These are phyloP conservation scores for Phylloporus rhodoxanthus DNA, from an alignment of 768 basidiomycete species.

Conservation along the genomic window DNA sequence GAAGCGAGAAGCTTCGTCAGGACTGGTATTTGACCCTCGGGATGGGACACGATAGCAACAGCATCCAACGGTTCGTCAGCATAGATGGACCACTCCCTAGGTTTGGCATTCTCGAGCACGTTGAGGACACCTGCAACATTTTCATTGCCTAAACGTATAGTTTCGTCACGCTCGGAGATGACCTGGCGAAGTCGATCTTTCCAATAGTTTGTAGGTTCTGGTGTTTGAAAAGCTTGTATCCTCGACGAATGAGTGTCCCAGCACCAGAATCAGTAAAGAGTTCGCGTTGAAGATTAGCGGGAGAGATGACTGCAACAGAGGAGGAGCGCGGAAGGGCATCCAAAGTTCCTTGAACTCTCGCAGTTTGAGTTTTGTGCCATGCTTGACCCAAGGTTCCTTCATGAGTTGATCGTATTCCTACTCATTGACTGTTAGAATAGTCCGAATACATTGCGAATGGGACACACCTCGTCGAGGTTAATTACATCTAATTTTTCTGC, in stretches of 20 bases:
- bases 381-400: slow-evolving; percentile 99
- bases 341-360: slow-evolving; percentile 99
- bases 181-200: slow-evolving; percentile 91
- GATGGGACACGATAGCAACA: slow-evolving; percentile 89
- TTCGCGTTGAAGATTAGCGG: slow-evolving; percentile 90
- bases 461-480: slow-evolving; percentile 88
- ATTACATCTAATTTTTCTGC: slow-evolving; percentile 95
- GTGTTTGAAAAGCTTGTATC: slow-evolving; percentile 96
- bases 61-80: slow-evolving; percentile 98
- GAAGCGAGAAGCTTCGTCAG: slow-evolving; percentile 91
- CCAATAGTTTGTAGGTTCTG: slow-evolving; percentile 75
- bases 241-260: slow-evolving; percentile 95
- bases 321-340: slow-evolving; percentile 97
- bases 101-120: slow-evolving; percentile 56
- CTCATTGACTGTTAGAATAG: background rate
- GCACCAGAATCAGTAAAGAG: slow-evolving; percentile 98
- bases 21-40: slow-evolving; percentile 81
- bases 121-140: slow-evolving; percentile 81
- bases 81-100: slow-evolving; percentile 86
- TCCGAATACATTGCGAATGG: background rate
- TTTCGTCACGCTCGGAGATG: slow-evolving; percentile 92
- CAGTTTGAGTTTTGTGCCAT: slow-evolving; percentile 96
- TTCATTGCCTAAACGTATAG: slow-evolving; percentile 73
- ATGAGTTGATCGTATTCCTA: slow-evolving; percentile 94
- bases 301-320: slow-evolving; percentile 96